phyloP scores from a whole-genome alignment of 2,329 filamentous ascomycete genomes.

The Biscogniauxia marginata region DNA sequence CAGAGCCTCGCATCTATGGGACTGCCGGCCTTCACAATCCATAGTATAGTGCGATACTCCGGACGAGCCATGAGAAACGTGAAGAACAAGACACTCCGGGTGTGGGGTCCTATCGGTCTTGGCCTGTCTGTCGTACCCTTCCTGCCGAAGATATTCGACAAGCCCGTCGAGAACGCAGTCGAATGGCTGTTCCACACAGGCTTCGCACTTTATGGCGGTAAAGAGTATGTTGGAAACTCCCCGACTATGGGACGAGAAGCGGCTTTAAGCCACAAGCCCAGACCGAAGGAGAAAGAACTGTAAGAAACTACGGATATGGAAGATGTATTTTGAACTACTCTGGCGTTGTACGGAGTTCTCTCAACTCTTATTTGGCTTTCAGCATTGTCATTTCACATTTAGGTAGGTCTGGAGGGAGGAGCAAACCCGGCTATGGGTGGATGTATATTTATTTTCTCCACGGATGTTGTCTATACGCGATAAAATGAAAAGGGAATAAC shows the following conservation, averaged over 20 bases:
- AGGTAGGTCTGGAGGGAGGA: background rate
- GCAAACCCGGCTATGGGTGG: background rate
- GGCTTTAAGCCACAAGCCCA: constrained; percentile 43
- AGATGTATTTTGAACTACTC: too few species aligned
- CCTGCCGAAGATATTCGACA: constrained; percentile 80
- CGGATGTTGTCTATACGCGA: background rate
- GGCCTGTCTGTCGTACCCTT: constrained; percentile 76
- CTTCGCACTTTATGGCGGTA: constrained; percentile 70
- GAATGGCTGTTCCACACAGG: constrained; percentile 87
- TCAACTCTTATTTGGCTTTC: too few species aligned
- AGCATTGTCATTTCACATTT: background rate
- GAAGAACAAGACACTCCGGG: constrained; percentile 73
- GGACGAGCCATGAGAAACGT: constrained; percentile 79
- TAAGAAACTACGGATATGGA: constrained; percentile 13
- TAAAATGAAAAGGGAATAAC: background rate
- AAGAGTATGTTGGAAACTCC: constrained; percentile 52
- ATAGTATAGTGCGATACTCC: constrained; percentile 87
- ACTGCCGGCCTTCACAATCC: constrained; percentile 88
- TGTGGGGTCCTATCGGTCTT: constrained; percentile 88
- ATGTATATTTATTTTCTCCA: background rate
- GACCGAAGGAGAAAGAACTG: constrained; percentile 38
- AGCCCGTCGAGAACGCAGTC: constrained; percentile 88
- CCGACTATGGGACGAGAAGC: constrained; percentile 54
- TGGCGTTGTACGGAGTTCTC: background rate
- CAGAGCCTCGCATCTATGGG: constrained; percentile 92